Evolutionary conservation across 2,329 filamentous ascomycete genomes (phyloP).

Genomic region (Neofusicoccum sp.): DNA sequence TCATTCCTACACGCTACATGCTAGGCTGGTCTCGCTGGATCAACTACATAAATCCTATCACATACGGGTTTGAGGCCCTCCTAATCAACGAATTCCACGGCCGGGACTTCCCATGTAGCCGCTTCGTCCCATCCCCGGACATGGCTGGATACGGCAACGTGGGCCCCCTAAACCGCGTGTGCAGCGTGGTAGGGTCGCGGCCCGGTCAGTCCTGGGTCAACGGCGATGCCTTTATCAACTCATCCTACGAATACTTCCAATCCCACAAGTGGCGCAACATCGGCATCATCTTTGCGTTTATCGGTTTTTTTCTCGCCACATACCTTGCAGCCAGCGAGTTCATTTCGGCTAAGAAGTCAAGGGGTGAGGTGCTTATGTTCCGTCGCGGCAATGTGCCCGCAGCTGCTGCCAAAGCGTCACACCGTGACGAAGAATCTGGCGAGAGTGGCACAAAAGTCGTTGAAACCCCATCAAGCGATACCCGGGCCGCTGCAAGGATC

Average conservation of each 20-base stretch:
- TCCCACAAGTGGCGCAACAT: conserved; percentile 59
- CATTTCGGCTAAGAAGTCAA: conserved; percentile 42
- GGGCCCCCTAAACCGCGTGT: conserved; percentile 26
- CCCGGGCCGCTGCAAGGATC: conserved; percentile 33
- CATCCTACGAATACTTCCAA: conserved; percentile 38
- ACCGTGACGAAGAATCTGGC: not conserved
- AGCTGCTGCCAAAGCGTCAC: not conserved
- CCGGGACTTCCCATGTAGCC: conserved; percentile 53
- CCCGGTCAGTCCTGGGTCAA: conserved; percentile 30
- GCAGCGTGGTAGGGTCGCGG: conserved; percentile 32
- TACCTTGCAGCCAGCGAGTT: conserved; percentile 40
- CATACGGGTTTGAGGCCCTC: conserved; percentile 73
- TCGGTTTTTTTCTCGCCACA: conserved; percentile 58
- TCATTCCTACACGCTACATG: conserved; percentile 58
- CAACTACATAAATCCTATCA: conserved; percentile 72
- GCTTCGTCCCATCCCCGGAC: conserved; percentile 35
- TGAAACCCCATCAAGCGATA: not conserved
- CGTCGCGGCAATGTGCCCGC: conserved; percentile 32
- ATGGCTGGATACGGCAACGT: conserved; percentile 28
- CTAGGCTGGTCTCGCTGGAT: conserved; percentile 77
- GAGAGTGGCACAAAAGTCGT: not conserved
- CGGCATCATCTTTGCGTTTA: conserved; percentile 64
- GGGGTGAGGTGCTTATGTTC: conserved; percentile 45
- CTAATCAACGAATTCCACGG: conserved; percentile 75
- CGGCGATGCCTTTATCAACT: conserved; percentile 38